Conservation (phyloP, 345 rosid species). For the Stellera chamaejasme region DNA sequence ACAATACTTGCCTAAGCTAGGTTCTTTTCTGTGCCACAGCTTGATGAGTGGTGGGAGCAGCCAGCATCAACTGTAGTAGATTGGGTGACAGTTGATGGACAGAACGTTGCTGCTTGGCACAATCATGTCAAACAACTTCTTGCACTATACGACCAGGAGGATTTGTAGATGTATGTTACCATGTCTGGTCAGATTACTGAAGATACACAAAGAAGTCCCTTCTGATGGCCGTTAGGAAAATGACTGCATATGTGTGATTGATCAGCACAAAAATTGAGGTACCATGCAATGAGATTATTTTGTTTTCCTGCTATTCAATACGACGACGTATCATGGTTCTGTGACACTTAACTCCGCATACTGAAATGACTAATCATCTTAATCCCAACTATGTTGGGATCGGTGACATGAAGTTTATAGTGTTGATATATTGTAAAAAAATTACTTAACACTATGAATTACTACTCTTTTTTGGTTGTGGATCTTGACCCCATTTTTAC, state of each 20-base stretch:
- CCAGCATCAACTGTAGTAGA: conserved; percentile 89
- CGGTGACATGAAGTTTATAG: too few species aligned
- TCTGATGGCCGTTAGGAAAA: background rate
- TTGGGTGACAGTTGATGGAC: conserved; percentile 85
- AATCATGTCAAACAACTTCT: conserved; percentile 89
- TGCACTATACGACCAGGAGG: conserved; percentile 72
- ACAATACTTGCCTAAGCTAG: too few species aligned
- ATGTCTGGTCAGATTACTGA: background rate
- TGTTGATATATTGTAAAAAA: too few species aligned
- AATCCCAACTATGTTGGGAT: too few species aligned
- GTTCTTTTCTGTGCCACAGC: conserved; percentile 30
- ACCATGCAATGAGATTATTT: background rate
- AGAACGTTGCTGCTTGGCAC: conserved; percentile 78
- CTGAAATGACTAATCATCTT: too few species aligned
- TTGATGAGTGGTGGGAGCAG: conserved; percentile 96
- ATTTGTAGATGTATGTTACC: conserved; percentile 16
- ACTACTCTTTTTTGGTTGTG: too few species aligned
- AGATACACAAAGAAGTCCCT: background rate
- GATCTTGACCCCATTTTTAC: too few species aligned
- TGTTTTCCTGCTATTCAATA: background rate
- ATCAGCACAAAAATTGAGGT: background rate
- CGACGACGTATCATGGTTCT: background rate
- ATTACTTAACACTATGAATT: too few species aligned
- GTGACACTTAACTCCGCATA: background rate
- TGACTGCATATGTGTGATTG: background rate